Base-by-base conservation (phyloP, 177 flowering plant species). In the Vitis hybrid region DNA sequence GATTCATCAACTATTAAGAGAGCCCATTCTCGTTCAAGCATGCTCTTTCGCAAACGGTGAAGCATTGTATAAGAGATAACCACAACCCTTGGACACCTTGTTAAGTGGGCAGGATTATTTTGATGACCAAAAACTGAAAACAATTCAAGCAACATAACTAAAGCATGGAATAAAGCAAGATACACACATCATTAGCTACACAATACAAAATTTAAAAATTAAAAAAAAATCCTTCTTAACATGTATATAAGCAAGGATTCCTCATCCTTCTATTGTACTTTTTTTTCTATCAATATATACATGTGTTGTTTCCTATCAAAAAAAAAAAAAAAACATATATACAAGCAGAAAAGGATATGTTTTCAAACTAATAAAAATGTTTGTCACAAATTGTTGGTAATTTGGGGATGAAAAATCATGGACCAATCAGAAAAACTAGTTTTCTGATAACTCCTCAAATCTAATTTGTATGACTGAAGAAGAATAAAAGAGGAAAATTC, bases 21-120 rank as follows among this genome's bases (percentile, higher is more conserved):
- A 70, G 89, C 86, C 99, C 99, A 93, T 40, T 93, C 84, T 72
- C 52, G 88, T 64, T 84, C 83, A 71, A 86, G 76, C 80, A 95
- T 90, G 79, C 86, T 89, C 79, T 80, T 89, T 48, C 81, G 82
- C 81, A 93, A 67, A 68, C 67, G 90, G 46, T 81, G 76, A 79
- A 95, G 95, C 99, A 93, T 95, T 21, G 82, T 89, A 71, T 85
- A 93, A 40, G 99, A 95, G 32, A 84, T 93, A 66, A 95, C 95
- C 66, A 95, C 97, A 68, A 95, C 81, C 81, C 58, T 90, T 48
- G 98, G 99, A 52, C 66, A 80, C 70, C 72, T 87, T 52, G 80
- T 65, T 69, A 95, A 80, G 73, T 78, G 51, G 30, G 76, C 78
- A 74, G 97, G 97, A 87, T 91, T 91, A 66, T 90, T 78, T 72